These are phyloP conservation scores for Cucurbita ficifolia DNA, from an alignment of 306 rosid species.

Conservation along the genomic window DNA sequence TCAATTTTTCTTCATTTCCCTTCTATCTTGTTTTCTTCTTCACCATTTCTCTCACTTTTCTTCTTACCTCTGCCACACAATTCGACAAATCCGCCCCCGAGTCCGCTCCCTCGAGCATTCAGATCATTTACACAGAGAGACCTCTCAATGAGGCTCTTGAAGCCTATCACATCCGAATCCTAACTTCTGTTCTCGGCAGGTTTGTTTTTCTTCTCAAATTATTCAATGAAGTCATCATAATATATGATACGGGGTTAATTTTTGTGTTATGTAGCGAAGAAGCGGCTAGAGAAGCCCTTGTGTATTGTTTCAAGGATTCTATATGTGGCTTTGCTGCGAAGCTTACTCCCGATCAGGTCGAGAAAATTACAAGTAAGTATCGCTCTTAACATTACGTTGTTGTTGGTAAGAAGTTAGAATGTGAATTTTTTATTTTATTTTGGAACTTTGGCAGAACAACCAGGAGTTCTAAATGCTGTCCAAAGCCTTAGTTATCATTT, in stretches of 20 bases:
- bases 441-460: too few relatives aligned
- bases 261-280: constrained; percentile 32
- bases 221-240: too few relatives aligned
- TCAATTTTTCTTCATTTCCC: not conserved
- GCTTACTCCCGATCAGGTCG: constrained; percentile 52
- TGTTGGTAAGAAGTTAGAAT: too few relatives aligned
- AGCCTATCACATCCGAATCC: constrained; percentile 70
- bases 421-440: too few relatives aligned
- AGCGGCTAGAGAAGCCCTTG: constrained; percentile 73
- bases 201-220: not conserved
- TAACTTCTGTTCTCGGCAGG: constrained; percentile 77
- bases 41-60: not conserved
- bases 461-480: too few relatives aligned
- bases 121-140: constrained; percentile 58
- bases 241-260: too few relatives aligned
- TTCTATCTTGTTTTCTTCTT: not conserved
- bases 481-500: too few relatives aligned
- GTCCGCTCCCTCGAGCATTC: constrained; percentile 34
- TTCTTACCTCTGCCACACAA: constrained; percentile 3
- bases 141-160: constrained; percentile 53
- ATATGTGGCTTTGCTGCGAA: constrained; percentile 81
- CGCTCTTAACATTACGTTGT: not conserved
- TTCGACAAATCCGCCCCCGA: constrained; percentile 24
- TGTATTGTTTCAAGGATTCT: constrained; percentile 66
- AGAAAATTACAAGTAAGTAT: constrained; percentile 25